A percentile compares a stretch with the other conserved stretches of the same genome.
Evolutionary conservation across 192 early-diverging fungal genomes (phyloP).

Genomic region (Podila epigama): DNA sequence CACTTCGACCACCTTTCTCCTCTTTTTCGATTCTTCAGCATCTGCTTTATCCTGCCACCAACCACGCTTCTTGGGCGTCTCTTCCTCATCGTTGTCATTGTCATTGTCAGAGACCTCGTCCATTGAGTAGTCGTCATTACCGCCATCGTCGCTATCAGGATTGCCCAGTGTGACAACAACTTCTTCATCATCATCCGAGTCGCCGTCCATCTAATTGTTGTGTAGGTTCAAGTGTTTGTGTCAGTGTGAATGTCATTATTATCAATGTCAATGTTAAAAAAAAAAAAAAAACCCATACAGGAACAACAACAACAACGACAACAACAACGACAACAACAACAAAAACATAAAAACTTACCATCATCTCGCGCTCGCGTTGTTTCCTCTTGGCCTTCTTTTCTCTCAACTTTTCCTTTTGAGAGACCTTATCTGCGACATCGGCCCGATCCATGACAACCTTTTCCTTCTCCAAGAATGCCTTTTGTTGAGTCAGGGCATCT

Average conservation of each 20-base stretch:
- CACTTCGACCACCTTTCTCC: constrained; percentile 55
- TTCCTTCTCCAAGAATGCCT: constrained; percentile 76
- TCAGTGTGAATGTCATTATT: no score
- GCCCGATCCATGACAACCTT: constrained; percentile 72
- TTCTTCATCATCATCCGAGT: constrained; percentile 32
- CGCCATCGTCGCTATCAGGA: constrained; percentile 30
- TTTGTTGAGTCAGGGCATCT: constrained; percentile 66
- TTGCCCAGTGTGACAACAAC: constrained; percentile 33
- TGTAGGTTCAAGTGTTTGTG: not conserved
- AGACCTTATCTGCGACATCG: constrained; percentile 81
- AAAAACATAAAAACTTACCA: constrained; percentile 12
- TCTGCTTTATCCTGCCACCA: constrained; percentile 51
- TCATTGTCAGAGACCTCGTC: constrained; percentile 23
- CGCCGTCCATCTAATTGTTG: constrained; percentile 14
- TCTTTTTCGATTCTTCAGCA: constrained; percentile 56
- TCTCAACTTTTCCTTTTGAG: constrained; percentile 67
- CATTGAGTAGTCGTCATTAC: constrained; percentile 19
- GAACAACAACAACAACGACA: not conserved
- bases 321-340: not conserved
- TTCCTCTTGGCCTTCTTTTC: constrained; percentile 79
- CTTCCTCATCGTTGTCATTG: constrained; percentile 12
- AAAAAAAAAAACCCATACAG: not conserved
- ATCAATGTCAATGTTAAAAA: constrained; percentile 2
- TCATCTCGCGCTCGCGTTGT: constrained; percentile 61
- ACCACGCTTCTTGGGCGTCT: constrained; percentile 44